Base-by-base conservation (phyloP, 2,329 filamentous ascomycete species). In the Cephalotrichum gorgonifer region DNA sequence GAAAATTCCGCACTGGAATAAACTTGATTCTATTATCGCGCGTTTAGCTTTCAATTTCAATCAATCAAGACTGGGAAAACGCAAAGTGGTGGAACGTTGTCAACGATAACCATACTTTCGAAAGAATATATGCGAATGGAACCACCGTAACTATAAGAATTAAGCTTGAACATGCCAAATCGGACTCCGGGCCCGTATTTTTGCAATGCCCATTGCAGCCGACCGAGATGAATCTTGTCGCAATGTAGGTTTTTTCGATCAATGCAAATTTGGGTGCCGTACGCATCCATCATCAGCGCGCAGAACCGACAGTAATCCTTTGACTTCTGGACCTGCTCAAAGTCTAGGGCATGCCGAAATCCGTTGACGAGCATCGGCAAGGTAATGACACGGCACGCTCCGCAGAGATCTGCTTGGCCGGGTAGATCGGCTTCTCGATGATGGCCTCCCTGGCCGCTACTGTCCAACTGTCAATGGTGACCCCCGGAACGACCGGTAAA, bases 291-390 rank as follows among this genome's bases (percentile, higher is more conserved):
- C 5, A 43, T n/a, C 14, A 43, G 41, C 41, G 22, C 41, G 41
- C 41, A 43, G 41, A 43, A 43, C 41, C 41, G 22, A 15, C 41
- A 43, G 41, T 9, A 25, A 22, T 9, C 41, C 41, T 25, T 43
- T 7, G 41, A 43, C n/a, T 43, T 43, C 41, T 43, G 41, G 41
- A 43, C 41, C 41, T 26, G 3, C n/a, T 43, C 41, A 25, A 43
- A 26, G 25, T 43, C 41, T 25, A 43, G 15, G 25, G 41, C 20
- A 15, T 43, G 20, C 41, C 41, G 41, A 25, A 43, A 43, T 25
- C 41, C 41, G 25, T 43, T 43, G n/a, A 25, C 41, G 41, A 43
- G 41, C 41, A 43, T 43, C n/a, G 41, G 22, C 41, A 43, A 25
- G 41, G 41, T 43, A 22, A 43, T 43, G 15, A 22, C 15, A 6